Percentiles rank a stretch among this genome's conserved stretches.
These are phyloP conservation scores for Zanthoxylum bungeanum DNA, from an alignment of 345 rosid species.

Conservation along the genomic window DNA sequence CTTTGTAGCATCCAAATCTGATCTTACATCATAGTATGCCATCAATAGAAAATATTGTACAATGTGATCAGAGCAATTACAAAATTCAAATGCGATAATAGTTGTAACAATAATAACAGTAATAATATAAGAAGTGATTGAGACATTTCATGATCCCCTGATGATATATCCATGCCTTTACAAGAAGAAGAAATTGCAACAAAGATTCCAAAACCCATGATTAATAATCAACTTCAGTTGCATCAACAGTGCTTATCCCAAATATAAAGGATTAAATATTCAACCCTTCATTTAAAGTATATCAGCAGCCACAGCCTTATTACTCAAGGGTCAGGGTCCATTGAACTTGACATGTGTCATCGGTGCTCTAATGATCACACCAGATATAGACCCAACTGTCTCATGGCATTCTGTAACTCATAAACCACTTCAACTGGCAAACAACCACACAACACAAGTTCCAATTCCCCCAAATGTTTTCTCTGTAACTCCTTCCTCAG, in stretches of 20 bases:
- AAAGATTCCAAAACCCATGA: background rate
- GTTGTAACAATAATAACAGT: background rate
- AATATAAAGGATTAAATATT: background rate
- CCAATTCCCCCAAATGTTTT: background rate
- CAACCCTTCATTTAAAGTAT: background rate
- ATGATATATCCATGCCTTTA: background rate
- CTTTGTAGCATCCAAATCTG: background rate
- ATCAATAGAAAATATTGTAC: slow-evolving; percentile 8
- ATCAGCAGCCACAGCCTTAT: background rate
- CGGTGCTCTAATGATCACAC: background rate
- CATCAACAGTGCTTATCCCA: background rate
- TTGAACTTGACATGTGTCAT: background rate
- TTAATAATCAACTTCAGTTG: background rate
- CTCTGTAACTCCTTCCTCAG: background rate
- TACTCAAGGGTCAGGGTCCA: background rate
- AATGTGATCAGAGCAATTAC: background rate
- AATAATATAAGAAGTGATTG: background rate
- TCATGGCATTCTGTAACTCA: background rate
- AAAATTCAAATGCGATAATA: background rate
- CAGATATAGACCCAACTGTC: background rate
- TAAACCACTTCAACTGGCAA: background rate
- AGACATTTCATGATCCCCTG: slow-evolving; percentile 5
- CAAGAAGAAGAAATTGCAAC: background rate
- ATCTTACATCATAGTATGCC: background rate
- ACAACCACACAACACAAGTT: background rate